A percentile compares a stretch with the other conserved stretches of the same genome.
Conservation (phyloP, 495 filamentous ascomycete genomes). For the Xylaria grammica region DNA sequence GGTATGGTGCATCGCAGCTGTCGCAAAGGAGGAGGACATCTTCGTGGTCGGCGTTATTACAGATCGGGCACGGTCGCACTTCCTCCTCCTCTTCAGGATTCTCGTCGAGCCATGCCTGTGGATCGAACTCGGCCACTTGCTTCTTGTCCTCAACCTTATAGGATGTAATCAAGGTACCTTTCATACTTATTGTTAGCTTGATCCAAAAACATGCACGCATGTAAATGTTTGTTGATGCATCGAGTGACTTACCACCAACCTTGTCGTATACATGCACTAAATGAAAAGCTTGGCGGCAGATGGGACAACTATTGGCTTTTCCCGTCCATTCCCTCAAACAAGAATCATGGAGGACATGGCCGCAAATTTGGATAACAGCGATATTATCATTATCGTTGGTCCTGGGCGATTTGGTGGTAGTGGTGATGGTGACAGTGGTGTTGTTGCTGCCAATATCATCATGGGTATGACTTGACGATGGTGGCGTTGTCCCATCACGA, state of each 20-base stretch:
- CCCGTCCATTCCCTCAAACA: constrained; percentile 93
- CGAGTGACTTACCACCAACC: constrained; percentile 69
- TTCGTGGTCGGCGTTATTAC: constrained; percentile 74
- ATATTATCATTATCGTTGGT: constrained; percentile 42
- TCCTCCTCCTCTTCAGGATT: constrained; percentile 70
- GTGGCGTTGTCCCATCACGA: constrained; percentile 37
- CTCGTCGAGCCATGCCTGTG: constrained; percentile 74
- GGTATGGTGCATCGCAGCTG: constrained; percentile 80
- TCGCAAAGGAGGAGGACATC: constrained; percentile 85
- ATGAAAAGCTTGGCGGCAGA: constrained; percentile 92
- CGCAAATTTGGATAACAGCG: constrained; percentile 68
- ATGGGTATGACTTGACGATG: constrained; percentile 45
- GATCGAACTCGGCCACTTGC: constrained; percentile 88
- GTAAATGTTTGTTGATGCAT: constrained; percentile 15
- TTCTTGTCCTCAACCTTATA: constrained; percentile 88
- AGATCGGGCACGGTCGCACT: constrained; percentile 77
- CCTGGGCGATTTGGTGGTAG: constrained; percentile 28
- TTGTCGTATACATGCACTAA: constrained; percentile 79
- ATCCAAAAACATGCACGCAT: constrained; percentile 10
- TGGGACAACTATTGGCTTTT: constrained; percentile 95
- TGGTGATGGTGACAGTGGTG: constrained; percentile 41
- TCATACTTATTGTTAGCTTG: constrained; percentile 28
- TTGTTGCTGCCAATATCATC: constrained; percentile 31
- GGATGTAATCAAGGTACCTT: constrained; percentile 76
- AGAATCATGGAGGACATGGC: constrained; percentile 87